Base-by-base conservation (phyloP, 1,139 yeast species). In the Waltiozyma solani region DNA sequence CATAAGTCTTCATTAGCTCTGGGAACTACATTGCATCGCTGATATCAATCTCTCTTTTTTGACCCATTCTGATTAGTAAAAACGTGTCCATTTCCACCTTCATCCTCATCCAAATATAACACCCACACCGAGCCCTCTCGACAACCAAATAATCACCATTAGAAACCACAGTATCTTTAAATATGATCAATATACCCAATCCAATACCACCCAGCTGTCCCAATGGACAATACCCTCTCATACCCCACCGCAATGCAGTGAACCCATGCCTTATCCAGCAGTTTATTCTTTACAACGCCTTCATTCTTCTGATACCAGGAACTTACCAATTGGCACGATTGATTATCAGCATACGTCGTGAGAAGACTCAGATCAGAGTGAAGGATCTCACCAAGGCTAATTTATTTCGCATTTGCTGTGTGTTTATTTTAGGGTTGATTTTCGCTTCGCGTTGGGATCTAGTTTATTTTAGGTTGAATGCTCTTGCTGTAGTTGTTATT, bases 211-310 rank as follows among this genome's bases (percentile, higher is more conserved):
- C 19, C 18, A 15, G 15, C 13, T 45, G 49, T 22, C 36, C 40
- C 2, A 29, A 35, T 20, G 49, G 49, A 5, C 22, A 7, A 10
- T 7, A 7, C 23, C 10, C 10, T 10, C 23, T 21, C 10, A 10
- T 21, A 21, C 23, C 23, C 10, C n/a, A 20, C 4, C 65, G 64
- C 5, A 76, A 74, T 51, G 77, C 80, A 0, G 57, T 78, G 46
- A 74, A 71, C 40, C 81, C 81, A 2, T 75, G 82, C 47, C 71
- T 76, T 46, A 43, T 74, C 3, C 55, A 71, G 4, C 37, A 57
- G 18, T 35, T 61, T 3, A 51, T 58, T 35, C 44, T 44, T 1
- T 32, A 37, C 2, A 40, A 55, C 9, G 45, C 66, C 0, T 17
- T 46, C 0, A 23, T 56, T 3, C 53, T 60, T 24, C 40, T 48